Base-by-base conservation (phyloP, 2,329 filamentous ascomycete genomes). In the Tolypocladium capitatum region DNA sequence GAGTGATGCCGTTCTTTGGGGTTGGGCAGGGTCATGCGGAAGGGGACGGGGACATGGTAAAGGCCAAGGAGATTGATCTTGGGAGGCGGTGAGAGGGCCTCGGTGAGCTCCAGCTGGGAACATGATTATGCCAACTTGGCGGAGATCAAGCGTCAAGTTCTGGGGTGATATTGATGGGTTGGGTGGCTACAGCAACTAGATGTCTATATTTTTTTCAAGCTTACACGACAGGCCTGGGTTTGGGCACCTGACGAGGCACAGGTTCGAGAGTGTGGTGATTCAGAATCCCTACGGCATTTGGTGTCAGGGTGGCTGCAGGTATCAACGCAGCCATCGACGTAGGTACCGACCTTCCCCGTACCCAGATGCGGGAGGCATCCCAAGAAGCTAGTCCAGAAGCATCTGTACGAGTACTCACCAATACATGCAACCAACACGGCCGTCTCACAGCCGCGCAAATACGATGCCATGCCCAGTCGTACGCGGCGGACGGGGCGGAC, bases 1-100 rank as follows among this genome's bases (percentile, higher is more conserved):
- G 73, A 2, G 76, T 95, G 2, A 69, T 65, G 64, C 64, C 75
- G 1, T 92, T 92, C 67, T 88, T 94, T 67, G 60, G 55, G 2
- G 45, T 63, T 18, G 41, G 40, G 11, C 55, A 58, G 21, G 51
- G 52, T 50, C 54, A 48, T 7, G 57, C 48, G 13, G 57, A 54
- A 30, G 62, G 55, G 24, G 61, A 62, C 9, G 65, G 63, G 32
- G 63, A 68, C 46, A 69, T 81, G 70, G 68, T 78, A 46, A 54
- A 70, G 49, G 78, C 80, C 34, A 69, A 69, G 56, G 64, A 69
- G 48, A 60, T 81, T 46, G 73, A 77, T 53, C 64, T 82, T 50
- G 76, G 78, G 18, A 66, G 68, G 55, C 56, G 68, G 51, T 67
- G 56, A 59, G 36, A 35, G 9, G 45, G 20, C 14, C 16, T n/a